These are phyloP conservation scores for Plantago coronopus DNA, from an alignment of 305 asterid genomes.

Conservation along the genomic window DNA sequence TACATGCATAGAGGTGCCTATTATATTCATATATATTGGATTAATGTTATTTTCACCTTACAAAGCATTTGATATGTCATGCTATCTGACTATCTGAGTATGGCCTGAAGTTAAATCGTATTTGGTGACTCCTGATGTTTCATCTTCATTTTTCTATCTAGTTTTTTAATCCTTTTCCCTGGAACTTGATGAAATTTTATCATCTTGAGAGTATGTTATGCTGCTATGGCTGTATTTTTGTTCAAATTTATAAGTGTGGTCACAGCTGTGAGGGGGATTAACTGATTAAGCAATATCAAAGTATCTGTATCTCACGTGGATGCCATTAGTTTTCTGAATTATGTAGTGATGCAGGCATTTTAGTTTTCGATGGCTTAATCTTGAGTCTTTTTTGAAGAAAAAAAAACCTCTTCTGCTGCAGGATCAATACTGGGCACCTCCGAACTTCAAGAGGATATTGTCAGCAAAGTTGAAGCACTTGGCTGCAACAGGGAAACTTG, in stretches of 20 bases:
- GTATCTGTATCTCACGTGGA: too few relatives aligned
- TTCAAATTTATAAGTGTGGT: background rate
- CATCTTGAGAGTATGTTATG: too few relatives aligned
- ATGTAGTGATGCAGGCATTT: background rate
- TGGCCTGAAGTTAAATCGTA: conserved; percentile 2
- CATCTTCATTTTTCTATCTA: too few relatives aligned
- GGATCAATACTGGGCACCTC: conserved; percentile 98
- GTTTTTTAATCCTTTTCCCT: too few relatives aligned
- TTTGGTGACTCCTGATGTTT: background rate
- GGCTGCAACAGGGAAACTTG: conserved; percentile 79
- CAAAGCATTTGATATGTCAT: too few relatives aligned
- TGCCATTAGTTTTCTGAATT: too few relatives aligned
- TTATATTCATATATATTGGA: conserved; percentile 14
- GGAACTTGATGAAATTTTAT: too few relatives aligned
- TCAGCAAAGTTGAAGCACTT: conserved; percentile 81
- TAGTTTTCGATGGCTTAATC: conserved; percentile 6
- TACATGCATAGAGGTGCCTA: conserved; percentile 80
- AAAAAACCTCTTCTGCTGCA: conserved; percentile 24
- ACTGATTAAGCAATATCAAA: too few relatives aligned
- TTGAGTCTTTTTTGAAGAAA: background rate
- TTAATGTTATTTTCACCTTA: background rate
- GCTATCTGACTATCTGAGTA: background rate
- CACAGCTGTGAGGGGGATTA: too few relatives aligned
- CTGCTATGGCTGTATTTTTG: background rate
- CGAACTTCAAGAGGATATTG: conserved; percentile 83